A percentile compares a stretch with the other conserved stretches of the same genome.
Conservation (phyloP, 2,329 filamentous ascomycete species). For the Capronia americana region DNA sequence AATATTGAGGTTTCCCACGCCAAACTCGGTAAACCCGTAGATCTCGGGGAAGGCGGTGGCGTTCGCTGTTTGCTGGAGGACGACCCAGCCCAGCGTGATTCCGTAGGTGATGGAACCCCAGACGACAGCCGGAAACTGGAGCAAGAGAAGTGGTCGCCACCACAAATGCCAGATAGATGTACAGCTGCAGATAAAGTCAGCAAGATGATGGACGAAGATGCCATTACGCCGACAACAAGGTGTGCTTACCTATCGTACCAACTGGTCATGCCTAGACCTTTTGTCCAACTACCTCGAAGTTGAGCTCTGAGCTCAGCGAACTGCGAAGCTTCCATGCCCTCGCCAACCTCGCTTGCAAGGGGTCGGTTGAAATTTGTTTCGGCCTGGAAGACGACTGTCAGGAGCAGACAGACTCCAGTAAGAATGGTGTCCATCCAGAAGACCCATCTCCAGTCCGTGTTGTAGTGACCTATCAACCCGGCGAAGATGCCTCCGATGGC, state of each 20-base stretch:
- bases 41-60: constrained; percentile 8
- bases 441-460: constrained; percentile 23
- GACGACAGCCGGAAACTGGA: constrained; percentile 62
- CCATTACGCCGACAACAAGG: too few species aligned
- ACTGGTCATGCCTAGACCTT: constrained; percentile 9
- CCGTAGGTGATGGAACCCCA: constrained; percentile 21
- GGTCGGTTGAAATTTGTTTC: constrained; percentile 28
- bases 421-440: constrained; percentile 15
- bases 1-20: constrained; percentile 19
- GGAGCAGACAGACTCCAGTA: constrained; percentile 14
- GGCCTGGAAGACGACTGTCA: constrained; percentile 13
- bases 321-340: constrained; percentile 17
- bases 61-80: constrained; percentile 19
- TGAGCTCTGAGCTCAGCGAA: constrained; percentile 12
- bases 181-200: too few species aligned
- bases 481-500: constrained; percentile 15
- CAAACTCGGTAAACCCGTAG: constrained; percentile 14
- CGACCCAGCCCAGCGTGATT: constrained; percentile 17
- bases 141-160: constrained; percentile 78
- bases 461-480: constrained; percentile 17
- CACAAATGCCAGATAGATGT: constrained; percentile 24
- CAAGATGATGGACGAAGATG: too few species aligned
- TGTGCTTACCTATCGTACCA: constrained; percentile 24
- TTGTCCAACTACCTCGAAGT: constrained; percentile 16
- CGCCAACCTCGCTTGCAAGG: constrained; percentile 17